Conservation (phyloP, 208 protist species). For the Entamoeba invadens region DNA sequence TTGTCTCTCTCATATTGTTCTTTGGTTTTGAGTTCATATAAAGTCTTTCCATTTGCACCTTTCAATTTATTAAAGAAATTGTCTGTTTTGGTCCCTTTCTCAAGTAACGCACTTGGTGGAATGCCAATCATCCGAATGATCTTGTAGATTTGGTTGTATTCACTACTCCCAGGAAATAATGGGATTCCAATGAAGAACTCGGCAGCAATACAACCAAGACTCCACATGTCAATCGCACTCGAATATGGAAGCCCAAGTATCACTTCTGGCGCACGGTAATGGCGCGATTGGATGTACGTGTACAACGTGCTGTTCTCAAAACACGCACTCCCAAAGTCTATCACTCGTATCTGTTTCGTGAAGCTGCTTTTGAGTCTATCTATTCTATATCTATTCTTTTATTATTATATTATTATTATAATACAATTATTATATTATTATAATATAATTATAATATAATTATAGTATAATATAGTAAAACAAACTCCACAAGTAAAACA, state of each 20-base stretch:
- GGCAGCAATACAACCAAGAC: constrained; percentile 84
- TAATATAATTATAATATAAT: too few species aligned
- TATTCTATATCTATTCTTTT: too few species aligned
- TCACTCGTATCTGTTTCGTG: constrained; percentile 4
- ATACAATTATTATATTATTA: too few species aligned
- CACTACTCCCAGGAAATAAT: constrained; percentile 75
- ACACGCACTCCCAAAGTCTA: constrained; percentile 24
- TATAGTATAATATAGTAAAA: neutral
- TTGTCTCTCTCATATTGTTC: neutral
- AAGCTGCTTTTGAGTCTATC: neutral
- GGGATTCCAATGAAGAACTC: constrained; percentile 63
- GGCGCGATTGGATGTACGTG: constrained; percentile 73
- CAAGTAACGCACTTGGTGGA: neutral
- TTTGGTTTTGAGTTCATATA: neutral
- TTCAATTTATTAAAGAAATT: neutral
- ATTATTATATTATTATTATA: too few species aligned
- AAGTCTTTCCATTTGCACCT: neutral
- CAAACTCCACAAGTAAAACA: constrained; percentile 42
- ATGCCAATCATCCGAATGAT: neutral
- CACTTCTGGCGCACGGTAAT: constrained; percentile 76
- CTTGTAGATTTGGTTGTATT: constrained; percentile 32
- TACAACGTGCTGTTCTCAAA: constrained; percentile 58
- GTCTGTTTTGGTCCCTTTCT: neutral
- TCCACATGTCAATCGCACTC: constrained; percentile 89
- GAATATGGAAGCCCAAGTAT: constrained; percentile 73